These are phyloP conservation scores for Chlamydomonas reinhardtii DNA, from an alignment of 163 green algal genomes.

Conservation along the genomic window DNA sequence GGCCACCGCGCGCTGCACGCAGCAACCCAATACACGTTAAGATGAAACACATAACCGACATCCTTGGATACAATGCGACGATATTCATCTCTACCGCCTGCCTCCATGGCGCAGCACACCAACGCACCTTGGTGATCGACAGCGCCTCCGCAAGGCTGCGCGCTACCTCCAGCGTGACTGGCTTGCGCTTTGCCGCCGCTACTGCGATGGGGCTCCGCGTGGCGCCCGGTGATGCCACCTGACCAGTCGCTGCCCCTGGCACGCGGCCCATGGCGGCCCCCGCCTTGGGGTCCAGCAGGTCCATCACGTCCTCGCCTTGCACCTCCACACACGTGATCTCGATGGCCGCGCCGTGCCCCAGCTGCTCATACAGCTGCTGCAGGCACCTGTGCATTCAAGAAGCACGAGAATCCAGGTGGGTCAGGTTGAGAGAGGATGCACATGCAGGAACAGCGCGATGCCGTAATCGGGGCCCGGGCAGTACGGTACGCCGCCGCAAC, in stretches of 20 bases:
- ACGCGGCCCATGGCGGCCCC: not conserved
- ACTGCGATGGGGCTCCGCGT: conserved; percentile 16
- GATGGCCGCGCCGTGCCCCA: not conserved
- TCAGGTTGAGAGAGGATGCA: too few species aligned
- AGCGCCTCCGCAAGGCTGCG: conserved; percentile 36
- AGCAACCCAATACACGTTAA: not conserved
- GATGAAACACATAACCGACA: too few species aligned
- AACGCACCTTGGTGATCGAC: not conserved
- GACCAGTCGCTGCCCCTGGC: not conserved
- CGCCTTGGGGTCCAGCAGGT: conserved; percentile 18
- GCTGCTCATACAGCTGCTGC: conserved; percentile 16
- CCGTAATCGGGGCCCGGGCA: too few species aligned
- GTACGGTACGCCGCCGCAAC: not conserved
- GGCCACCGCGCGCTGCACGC: not conserved
- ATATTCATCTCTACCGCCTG: too few species aligned
- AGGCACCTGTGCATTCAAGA: conserved; percentile 5
- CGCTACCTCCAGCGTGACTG: not conserved
- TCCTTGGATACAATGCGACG: too few species aligned
- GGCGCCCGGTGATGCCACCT: not conserved
- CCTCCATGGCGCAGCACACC: not conserved
- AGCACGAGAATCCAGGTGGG: too few species aligned
- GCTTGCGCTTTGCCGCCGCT: not conserved
- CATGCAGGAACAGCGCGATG: too few species aligned
- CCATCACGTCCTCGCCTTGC: conserved; percentile 30
- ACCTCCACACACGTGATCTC: conserved; percentile 39